Conservation (phyloP, 345 rosid genomes). For the Eucalyptus urophylla region DNA sequence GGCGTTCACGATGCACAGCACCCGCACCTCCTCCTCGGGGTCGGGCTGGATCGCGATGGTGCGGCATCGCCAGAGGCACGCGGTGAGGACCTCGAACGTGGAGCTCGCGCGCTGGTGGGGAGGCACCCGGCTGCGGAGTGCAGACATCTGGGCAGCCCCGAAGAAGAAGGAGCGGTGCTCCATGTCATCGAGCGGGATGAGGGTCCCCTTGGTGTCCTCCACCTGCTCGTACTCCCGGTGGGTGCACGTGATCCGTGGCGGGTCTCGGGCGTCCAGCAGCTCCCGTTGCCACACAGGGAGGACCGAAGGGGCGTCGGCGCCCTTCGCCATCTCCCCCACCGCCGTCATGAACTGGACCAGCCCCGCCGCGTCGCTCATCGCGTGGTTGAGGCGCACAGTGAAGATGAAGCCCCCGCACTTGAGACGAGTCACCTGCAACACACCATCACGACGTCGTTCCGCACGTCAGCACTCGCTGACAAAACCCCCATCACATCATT, state of each 20-base stretch:
- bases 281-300: constrained; percentile 40
- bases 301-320: constrained; percentile 11
- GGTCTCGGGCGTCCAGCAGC: constrained; percentile 11
- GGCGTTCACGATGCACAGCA: constrained; percentile 23
- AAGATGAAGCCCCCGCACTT: not conserved
- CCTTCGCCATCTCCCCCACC: constrained; percentile 31
- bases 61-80: constrained; percentile 50
- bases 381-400: constrained; percentile 13
- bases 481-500: not conserved
- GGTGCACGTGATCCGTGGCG: constrained; percentile 16
- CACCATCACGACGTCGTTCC: not conserved
- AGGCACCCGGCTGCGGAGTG: constrained; percentile 21
- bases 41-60: constrained; percentile 33
- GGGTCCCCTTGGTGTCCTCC: constrained; percentile 1
- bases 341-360: constrained; percentile 23
- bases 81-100: constrained; percentile 24
- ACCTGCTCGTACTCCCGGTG: constrained; percentile 42
- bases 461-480: not conserved
- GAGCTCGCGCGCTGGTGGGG: constrained; percentile 14
- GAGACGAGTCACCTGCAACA: not conserved
- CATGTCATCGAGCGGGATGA: constrained; percentile 5
- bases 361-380: constrained; percentile 35
- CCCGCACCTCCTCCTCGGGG: constrained; percentile 33
- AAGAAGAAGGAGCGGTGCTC: constrained; percentile 41
- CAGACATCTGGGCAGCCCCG: constrained; percentile 16